Percentiles rank a stretch among this genome's conserved stretches.
Conservation (phyloP, 2,329 filamentous ascomycete species). For the Thelonectria blattea region DNA sequence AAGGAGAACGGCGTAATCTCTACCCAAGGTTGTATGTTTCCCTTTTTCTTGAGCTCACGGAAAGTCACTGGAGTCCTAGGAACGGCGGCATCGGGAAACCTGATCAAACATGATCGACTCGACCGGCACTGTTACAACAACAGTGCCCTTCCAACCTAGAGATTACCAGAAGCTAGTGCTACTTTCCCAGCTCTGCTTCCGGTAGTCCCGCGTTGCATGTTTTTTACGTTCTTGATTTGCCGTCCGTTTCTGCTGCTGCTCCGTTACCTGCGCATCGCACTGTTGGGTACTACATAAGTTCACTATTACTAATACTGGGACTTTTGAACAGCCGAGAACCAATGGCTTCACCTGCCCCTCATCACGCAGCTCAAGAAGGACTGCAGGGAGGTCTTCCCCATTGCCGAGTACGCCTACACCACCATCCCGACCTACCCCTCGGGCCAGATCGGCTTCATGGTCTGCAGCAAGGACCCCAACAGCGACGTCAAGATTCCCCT, state of each 20-base stretch:
- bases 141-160: constrained; percentile 40
- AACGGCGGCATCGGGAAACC: constrained; percentile 39
- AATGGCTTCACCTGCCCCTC: constrained; percentile 95
- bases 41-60: constrained; percentile 56
- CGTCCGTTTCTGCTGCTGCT: constrained; percentile 29
- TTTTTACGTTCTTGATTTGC: constrained; percentile 26
- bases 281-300: constrained; percentile 15
- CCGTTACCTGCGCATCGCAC: constrained; percentile 23
- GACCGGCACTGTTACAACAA: constrained; percentile 29
- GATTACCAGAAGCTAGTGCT: constrained; percentile 48
- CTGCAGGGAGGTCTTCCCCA: constrained; percentile 96
- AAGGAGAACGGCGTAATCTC: constrained; percentile 97
- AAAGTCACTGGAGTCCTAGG: constrained; percentile 47
- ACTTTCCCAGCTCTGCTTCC: constrained; percentile 45
- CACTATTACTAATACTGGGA: constrained; percentile 25
- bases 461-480: constrained; percentile 93
- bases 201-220: constrained; percentile 46
- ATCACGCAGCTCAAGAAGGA: constrained; percentile 96
- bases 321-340: constrained; percentile 81
- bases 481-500: constrained; percentile 86
- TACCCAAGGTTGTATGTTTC: constrained; percentile 99
- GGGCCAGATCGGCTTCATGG: constrained; percentile 99
- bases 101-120: constrained; percentile 34
- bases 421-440: constrained; percentile 99
- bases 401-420: constrained; percentile 98